Conservation (phyloP, 768 basidiomycete genomes). For the Boletus tomentosulus region DNA sequence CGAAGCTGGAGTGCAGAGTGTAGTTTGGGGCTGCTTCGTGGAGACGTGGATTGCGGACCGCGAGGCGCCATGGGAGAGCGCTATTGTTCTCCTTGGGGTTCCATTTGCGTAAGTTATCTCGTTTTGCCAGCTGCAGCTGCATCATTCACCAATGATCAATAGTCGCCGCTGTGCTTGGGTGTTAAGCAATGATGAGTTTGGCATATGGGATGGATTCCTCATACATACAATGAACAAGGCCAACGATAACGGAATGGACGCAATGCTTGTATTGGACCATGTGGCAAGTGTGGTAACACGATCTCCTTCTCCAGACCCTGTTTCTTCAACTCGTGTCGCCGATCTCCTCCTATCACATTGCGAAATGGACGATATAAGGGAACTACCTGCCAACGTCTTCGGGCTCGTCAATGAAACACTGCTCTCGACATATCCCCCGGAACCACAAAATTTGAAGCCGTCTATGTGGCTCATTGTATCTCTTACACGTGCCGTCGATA, state of each 20-base stretch:
- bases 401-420: slow-evolving; percentile 61
- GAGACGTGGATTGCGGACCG: slow-evolving; percentile 50
- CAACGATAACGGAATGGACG: slow-evolving; percentile 57
- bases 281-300: slow-evolving; percentile 47
- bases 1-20: slow-evolving; percentile 39
- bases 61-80: slow-evolving; percentile 51
- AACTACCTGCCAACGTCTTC: slow-evolving; percentile 51
- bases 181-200: slow-evolving; percentile 48
- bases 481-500: slow-evolving; percentile 49
- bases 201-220: slow-evolving; percentile 58
- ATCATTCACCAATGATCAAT: slow-evolving; percentile 6
- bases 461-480: slow-evolving; percentile 62
- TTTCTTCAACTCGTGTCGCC: slow-evolving; percentile 49
- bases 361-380: slow-evolving; percentile 46
- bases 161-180: slow-evolving; percentile 49
- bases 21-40: slow-evolving; percentile 56
- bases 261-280: slow-evolving; percentile 48
- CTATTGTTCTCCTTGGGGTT: slow-evolving; percentile 46
- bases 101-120: slow-evolving; percentile 56
- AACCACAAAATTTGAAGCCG: slow-evolving; percentile 46
- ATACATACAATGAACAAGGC: slow-evolving; percentile 49
- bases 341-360: slow-evolving; percentile 59
- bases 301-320: slow-evolving; percentile 36
- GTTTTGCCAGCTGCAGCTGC: background rate
- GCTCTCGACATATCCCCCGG: slow-evolving; percentile 62